Evolutionary conservation across 2,329 filamentous ascomycete genomes (phyloP), one percentile per base, ranked within the genome.

Genomic region (Pleoardoris graminearum): DNA sequence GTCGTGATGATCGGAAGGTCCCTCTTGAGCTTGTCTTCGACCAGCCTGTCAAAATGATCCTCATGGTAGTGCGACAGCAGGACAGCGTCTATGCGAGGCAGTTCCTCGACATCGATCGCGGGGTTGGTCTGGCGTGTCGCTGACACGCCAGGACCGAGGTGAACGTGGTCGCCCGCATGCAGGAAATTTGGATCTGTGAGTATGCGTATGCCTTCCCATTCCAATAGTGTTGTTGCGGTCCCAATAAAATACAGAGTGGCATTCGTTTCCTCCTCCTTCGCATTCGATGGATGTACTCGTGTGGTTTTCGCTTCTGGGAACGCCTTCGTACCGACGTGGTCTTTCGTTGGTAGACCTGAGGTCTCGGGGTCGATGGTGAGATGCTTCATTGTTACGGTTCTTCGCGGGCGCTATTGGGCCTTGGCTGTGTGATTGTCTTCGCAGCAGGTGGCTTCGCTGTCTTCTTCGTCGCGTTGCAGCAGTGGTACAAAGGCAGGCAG

Each of bases 51-150:
- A 59, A 84, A 84, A 59, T 83, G 81, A 59, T 83, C 81, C 23
- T 74, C 84, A 59, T 88, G 85, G 63, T 87, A 88, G 61, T 88
- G 85, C 2, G 80, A 85, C 1, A 88, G 72, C 27, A 88, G 73
- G 2, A 88, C 78, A 0, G 77, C 72, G 63, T 88, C 83, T 17
- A 88, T 76, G 1, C 77, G 74, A 1, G 85, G 85, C 1, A 88
- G 72, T 23, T 83, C 76, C 42, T 84, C 76, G 4, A 88, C 65
- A 51, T 86, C 80, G 14, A 88, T 75, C 0, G 82, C 82, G 19
- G 85, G 85, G 56, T 88, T 80, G 0, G 81, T 86, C 21, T 71
- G 68, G 1, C 85, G 76, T 21, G 75, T 76, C 1, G 76, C 80
- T 2, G 77, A 81, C 1, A 87, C 83, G 1, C 84, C 84, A 0